Evolutionary conservation across 148 eudicot species (phyloP).

Genomic region (Persicaria tinctoria): DNA sequence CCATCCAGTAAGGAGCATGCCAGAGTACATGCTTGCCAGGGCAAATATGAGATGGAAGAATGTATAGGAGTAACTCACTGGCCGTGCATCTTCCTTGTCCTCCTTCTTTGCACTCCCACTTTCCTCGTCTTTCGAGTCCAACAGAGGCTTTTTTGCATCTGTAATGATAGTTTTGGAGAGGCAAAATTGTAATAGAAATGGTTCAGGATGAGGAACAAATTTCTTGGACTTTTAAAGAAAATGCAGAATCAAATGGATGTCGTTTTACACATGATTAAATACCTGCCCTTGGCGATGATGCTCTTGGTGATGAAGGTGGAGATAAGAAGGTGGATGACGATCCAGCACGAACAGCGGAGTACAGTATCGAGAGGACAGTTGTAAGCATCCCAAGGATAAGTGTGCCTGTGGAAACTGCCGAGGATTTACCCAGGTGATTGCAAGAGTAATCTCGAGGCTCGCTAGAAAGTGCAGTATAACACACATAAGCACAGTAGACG

Average conservation of each 20-base stretch:
- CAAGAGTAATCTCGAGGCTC: constrained; percentile 87
- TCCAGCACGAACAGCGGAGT: constrained; percentile 99
- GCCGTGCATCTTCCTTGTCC: constrained; percentile 42
- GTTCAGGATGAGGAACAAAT: background rate
- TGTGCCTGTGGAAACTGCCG: constrained; percentile 61
- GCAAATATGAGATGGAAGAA: constrained; percentile 95
- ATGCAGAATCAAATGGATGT: background rate
- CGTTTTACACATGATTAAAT: background rate
- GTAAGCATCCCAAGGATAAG: constrained; percentile 94
- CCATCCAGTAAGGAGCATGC: constrained; percentile 98
- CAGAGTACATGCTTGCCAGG: constrained; percentile 96
- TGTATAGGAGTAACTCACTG: constrained; percentile 82
- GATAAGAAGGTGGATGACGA: constrained; percentile 86
- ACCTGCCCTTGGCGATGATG: constrained; percentile 37
- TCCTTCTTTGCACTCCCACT: constrained; percentile 45
- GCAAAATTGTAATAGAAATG: background rate
- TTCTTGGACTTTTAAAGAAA: background rate
- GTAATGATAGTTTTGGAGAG: background rate
- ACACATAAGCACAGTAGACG: constrained; percentile 88
- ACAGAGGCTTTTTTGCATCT: constrained; percentile 61
- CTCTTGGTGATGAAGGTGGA: constrained; percentile 95
- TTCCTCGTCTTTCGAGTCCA: constrained; percentile 65
- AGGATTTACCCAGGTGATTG: constrained; percentile 71
- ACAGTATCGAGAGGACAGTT: constrained; percentile 84
- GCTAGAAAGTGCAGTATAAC: constrained; percentile 80